phyloP scores from a whole-genome alignment of 1,139 yeast genomes.

The Kurtzmaniella quercitrusa region DNA sequence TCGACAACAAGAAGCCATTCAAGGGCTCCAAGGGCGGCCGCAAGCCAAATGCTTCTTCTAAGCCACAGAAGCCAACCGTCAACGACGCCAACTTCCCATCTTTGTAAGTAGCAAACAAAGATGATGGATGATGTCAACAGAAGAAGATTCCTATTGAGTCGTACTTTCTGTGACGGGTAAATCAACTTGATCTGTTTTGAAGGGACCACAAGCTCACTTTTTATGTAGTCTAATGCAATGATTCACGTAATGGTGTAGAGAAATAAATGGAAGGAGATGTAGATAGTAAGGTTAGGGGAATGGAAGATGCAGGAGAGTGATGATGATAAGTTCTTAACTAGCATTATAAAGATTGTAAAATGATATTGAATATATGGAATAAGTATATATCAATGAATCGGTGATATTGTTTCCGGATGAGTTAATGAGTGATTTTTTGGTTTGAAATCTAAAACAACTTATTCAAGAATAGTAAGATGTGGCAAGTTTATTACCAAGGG shows the following conservation, averaged over 20 bases:
- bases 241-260: neutral
- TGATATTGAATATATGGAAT: no score
- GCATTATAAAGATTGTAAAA: no score
- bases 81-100: conserved; percentile 66
- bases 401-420: no score
- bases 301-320: no score
- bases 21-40: conserved; percentile 17
- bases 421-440: no score
- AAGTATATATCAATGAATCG: no score
- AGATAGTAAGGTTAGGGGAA: no score
- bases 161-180: neutral
- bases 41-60: conserved; percentile 5
- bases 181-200: conserved; percentile 1
- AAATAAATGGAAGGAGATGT: neutral
- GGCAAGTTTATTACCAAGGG: no score
- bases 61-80: conserved; percentile 36
- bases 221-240: conserved; percentile 1
- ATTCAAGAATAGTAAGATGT: no score
- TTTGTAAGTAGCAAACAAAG: conserved; percentile 21
- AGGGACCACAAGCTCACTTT: neutral
- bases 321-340: no score
- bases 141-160: neutral
- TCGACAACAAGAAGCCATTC: conserved; percentile 30
- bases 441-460: no score
- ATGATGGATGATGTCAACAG: neutral